Base-by-base conservation (phyloP, 2,329 filamentous ascomycete species). In the Penicillium capsulatum region DNA sequence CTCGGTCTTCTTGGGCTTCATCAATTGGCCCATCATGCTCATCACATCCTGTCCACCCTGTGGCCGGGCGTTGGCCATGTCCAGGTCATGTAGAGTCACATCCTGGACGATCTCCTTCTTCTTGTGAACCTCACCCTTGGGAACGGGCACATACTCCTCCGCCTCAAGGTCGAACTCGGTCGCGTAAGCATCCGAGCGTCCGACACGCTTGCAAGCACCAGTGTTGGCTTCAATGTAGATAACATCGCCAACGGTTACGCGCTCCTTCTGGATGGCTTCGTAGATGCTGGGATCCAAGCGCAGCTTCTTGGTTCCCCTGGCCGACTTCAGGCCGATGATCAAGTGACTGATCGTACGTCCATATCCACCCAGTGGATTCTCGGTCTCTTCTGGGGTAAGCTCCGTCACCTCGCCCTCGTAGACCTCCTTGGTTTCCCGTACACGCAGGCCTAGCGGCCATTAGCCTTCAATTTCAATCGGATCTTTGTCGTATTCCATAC, bases 31-130 rank as follows among this genome's bases (percentile, higher is more conserved):
- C 91, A 98, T 97, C 92, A 98, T 97, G 73, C 90, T 96, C 90
- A 98, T 97, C 53, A 98, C 94, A 66, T 98, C 92, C 74, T 98
- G 92, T 31, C 92, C 92, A 37, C 92, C 92, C 72, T 97, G 89
- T 3, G 92, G 92, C 58, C 91, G 77, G 10, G 92, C 86, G 60
- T 98, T 98, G 50, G 92, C 92, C 48, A 97, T 84, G 61, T 98
- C 92, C 40, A 98, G 75, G 62, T 98, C 92, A 67, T 98, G 92
- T 50, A 98, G 77, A 31, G 92, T 96, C 48, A 98, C 92, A 60
- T 98, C 92, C 66, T 98, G 92, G 24, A 98, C 92, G 55, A 98
- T 94, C 70, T 98, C 92, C 75, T 98, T 98, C 81, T 96, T 97
- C 80, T 98, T 98, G 75, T 97, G 92, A 38, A 98, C 92, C 60